phyloP scores from a whole-genome alignment of 2,329 filamentous ascomycete genomes.

The Fusarium sp. region DNA sequence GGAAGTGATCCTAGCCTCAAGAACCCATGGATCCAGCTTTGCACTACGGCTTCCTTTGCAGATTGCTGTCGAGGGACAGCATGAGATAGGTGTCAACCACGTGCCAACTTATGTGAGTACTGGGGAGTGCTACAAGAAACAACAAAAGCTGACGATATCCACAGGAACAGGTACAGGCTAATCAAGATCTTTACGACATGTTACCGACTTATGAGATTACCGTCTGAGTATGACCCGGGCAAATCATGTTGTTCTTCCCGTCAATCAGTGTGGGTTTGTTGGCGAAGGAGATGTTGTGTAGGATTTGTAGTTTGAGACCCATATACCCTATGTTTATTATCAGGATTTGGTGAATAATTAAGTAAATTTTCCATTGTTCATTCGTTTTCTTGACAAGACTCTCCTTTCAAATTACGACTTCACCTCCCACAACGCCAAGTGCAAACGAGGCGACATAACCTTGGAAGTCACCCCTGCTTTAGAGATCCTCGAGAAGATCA shows the following conservation, averaged over 20 bases:
- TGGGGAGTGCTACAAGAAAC: fast-evolving
- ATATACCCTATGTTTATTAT: not conserved
- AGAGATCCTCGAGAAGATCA: no score
- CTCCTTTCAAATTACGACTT: no score
- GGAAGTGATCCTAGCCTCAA: not conserved
- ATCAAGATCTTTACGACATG: constrained; percentile 19
- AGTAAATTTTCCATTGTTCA: no score
- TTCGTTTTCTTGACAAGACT: no score
- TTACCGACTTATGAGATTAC: constrained; percentile 26
- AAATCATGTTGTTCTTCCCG: no score
- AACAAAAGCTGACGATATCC: fast-evolving
- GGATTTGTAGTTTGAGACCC: not conserved
- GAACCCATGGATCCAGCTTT: constrained; percentile 19
- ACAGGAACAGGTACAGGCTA: constrained; percentile 31
- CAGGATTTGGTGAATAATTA: no score
- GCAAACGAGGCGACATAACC: no score
- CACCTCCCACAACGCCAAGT: no score
- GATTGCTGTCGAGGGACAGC: constrained; percentile 9
- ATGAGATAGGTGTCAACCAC: not conserved
- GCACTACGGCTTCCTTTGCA: constrained; percentile 29
- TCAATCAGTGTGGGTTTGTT: not conserved
- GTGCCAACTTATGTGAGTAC: constrained; percentile 36
- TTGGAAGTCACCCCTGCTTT: no score
- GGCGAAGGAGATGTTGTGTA: no score
- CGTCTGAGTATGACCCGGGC: not conserved